Evolutionary conservation across 345 rosid species (phyloP).

Genomic region (Diplotaxis tenuifolia): DNA sequence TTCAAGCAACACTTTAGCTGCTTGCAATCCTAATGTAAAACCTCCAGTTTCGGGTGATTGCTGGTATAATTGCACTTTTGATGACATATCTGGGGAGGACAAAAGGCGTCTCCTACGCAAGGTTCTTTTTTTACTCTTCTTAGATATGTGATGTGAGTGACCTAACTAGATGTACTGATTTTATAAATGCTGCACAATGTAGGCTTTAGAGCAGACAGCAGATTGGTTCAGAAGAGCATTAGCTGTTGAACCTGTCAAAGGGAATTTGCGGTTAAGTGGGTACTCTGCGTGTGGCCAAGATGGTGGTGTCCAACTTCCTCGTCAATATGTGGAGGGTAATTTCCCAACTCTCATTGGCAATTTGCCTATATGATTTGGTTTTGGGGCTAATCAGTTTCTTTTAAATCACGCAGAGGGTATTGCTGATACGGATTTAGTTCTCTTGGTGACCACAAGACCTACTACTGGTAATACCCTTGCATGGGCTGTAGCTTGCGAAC

Average conservation of each 20-base stretch:
- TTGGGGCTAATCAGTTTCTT: conserved; percentile 3
- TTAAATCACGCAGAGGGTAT: conserved; percentile 65
- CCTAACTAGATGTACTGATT: conserved; percentile 33
- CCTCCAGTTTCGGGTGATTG: conserved; percentile 91
- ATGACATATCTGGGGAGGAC: conserved; percentile 90
- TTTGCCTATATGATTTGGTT: background rate
- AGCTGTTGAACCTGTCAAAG: conserved; percentile 97
- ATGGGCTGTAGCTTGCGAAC: conserved; percentile 99
- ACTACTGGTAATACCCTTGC: conserved; percentile 99
- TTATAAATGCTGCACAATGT: conserved; percentile 19
- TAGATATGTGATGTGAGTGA: conserved; percentile 9
- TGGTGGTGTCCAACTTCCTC: conserved; percentile 99
- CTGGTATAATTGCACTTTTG: conserved; percentile 94
- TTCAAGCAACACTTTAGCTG: too few species aligned
- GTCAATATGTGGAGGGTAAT: conserved; percentile 87
- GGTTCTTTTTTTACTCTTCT: conserved; percentile 44
- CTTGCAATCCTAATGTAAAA: conserved; percentile 69
- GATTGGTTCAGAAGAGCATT: conserved; percentile 89
- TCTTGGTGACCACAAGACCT: conserved; percentile 96
- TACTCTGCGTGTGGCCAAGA: conserved; percentile 99
- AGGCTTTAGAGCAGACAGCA: conserved; percentile 97
- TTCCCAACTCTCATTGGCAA: conserved; percentile 7
- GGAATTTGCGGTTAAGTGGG: conserved; percentile 94
- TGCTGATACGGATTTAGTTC: conserved; percentile 85
- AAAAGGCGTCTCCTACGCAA: conserved; percentile 83